Conservation (phyloP, 2,329 filamentous ascomycete genomes). For the Diaporthe sp. region DNA sequence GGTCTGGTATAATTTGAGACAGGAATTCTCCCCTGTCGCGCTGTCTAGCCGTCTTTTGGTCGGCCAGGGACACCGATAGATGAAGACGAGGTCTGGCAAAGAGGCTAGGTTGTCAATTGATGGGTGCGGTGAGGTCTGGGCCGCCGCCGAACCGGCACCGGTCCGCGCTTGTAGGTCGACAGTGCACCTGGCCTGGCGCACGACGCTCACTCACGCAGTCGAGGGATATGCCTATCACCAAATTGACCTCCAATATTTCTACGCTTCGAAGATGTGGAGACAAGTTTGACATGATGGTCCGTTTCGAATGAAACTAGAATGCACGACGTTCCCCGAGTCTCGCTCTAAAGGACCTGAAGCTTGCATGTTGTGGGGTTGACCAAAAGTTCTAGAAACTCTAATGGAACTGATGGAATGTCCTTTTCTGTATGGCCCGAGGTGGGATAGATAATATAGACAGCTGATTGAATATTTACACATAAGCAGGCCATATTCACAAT, state of each 20-base stretch:
- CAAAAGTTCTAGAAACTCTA: background rate
- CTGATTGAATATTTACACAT: slow-evolving; percentile 5
- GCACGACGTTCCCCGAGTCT: background rate
- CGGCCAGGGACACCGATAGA: background rate
- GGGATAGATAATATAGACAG: background rate
- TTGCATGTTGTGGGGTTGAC: background rate
- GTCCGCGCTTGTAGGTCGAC: background rate
- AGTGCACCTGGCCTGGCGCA: background rate
- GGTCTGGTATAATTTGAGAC: background rate
- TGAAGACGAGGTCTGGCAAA: background rate
- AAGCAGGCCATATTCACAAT: background rate
- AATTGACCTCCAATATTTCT: background rate
- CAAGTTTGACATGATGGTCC: background rate
- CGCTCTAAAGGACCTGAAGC: background rate
- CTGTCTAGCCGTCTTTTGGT: background rate
- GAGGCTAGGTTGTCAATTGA: background rate
- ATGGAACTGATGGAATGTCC: no score
- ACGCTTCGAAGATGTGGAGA: background rate
- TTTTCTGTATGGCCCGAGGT: no score
- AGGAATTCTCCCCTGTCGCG: background rate
- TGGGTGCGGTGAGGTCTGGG: background rate
- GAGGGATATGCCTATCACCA: background rate
- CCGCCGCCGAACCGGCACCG: slow-evolving; percentile 10
- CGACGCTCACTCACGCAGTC: background rate
- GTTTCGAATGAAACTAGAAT: background rate